Evolutionary conservation across 805 yeast species (phyloP), one percentile per base, ranked within the genome.

Genomic region (Peterozyma xylosa): DNA sequence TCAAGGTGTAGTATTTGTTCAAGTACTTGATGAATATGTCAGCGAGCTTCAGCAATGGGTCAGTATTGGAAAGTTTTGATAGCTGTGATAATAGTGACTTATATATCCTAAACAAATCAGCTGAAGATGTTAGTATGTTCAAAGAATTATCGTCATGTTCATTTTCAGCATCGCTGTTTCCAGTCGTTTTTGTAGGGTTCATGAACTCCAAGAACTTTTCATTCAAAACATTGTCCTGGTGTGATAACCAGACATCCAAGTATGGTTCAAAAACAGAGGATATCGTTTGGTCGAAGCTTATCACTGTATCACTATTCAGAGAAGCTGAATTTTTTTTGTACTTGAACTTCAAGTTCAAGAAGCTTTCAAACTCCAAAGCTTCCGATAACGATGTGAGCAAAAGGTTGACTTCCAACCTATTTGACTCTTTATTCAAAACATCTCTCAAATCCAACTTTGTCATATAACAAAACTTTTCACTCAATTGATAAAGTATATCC

Each of bases 191-290:
- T 5, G 80, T 64, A 17, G 76, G 73, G 42, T 79, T 72, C 57
- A 80, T 64, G 55, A 82, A 88, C 42, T 80, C 85, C 35, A 76
- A 56, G 44, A 90, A 67, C 53, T 83, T 86, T 7, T 72, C 66
- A 35, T 74, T 73, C 51, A 91, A 69, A 30, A 71, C 58, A 9
- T 72, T 67, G 48, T 86, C 89, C 62, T 93, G 98, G 54, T 87
- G 85, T 15, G 79, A 79, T 10, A 93, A 81, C 97, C 98, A 93
- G 11, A 87, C 62, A 35, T 75, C 75, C 39, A 93, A 67, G 57
- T 84, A 87, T 1, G 97, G 96, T 58, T 87, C 95, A 58, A 93
- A 90, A 32, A 82, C 79, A 38, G 68, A 71, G 35, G 82, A 86
- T 45, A 78, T 75, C 42, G 62, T 69, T 51, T 60, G 64, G 15